Base-by-base conservation (phyloP, 2,329 filamentous ascomycete species). In the Aspergillus awamori region DNA sequence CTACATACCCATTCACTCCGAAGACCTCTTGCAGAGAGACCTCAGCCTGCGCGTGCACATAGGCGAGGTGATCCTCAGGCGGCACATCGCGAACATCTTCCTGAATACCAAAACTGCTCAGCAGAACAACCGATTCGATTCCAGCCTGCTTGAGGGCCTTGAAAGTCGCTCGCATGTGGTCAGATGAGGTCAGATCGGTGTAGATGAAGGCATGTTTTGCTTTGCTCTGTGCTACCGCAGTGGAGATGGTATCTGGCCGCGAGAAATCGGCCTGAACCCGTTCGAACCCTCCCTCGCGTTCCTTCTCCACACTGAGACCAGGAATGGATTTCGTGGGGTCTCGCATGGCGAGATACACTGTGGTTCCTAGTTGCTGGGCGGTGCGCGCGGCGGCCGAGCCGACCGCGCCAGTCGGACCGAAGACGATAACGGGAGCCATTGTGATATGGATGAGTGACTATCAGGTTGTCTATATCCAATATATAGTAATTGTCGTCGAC, bases 141-240 rank as follows among this genome's bases (percentile, higher is more conserved):
- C 82, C 83, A 1, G 74, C 75, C 15, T 69, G 65, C 62, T 81
- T 81, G 54, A 85, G 71, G 1, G 82, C 80, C 60, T 72, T 64
- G 52, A 83, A 65, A 15, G 74, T 74, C 7, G 68, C 59, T 15
- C 70, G 72, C 79, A 84, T 79, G 57, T 74, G 58, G 61, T 83
- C 80, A 1, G 65, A 5, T 0, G 69, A 61, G 28, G 51, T 51
- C 11, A 69, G 63, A 7, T 74, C 65, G 2, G 74, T 28, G 68
- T 86, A 85, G 51, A 84, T 72, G 71, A 84, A 85, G 0, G 82
- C 83, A 7, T 68, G 65, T 47, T 76, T 82, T 15, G 83, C 82
- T 8, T 77, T 74, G 0, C 80, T 62, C 11, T 58, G 28, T 0
- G 49, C 28, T 0, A 83, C 77, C 0, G 82, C 83, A 0, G 66